Percentiles rank a stretch among this genome's conserved stretches.
phyloP scores from a whole-genome alignment of 1,139 yeast genomes.

The Candida labiduridarum region DNA sequence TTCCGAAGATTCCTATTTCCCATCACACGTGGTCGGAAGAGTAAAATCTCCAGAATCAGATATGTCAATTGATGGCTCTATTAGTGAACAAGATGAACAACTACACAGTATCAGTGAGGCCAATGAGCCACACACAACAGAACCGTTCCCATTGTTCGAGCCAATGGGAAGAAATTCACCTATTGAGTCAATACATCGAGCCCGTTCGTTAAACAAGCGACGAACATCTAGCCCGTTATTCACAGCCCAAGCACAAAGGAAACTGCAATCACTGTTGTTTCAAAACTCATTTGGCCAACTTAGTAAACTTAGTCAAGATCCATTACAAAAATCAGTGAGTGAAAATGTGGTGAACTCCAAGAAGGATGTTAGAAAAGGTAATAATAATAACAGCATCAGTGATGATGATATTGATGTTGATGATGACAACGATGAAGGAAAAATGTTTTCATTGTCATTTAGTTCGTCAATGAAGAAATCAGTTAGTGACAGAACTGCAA shows the following conservation, averaged over 20 bases:
- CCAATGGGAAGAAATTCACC: conserved; percentile 18
- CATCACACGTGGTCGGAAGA: conserved; percentile 21
- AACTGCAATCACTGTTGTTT: conserved; percentile 16
- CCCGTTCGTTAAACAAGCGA: conserved; percentile 34
- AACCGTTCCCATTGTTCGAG: conserved; percentile 13
- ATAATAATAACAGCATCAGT: conserved; percentile 4
- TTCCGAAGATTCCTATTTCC: conserved; percentile 36
- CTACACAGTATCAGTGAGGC: conserved; percentile 30
- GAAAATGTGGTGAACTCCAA: not conserved
- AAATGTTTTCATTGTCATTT: conserved; percentile 29
- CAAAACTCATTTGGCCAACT: conserved; percentile 5
- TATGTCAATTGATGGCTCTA: conserved; percentile 19
- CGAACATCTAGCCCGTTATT: conserved; percentile 19
- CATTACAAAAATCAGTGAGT: not conserved
- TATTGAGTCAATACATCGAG: conserved; percentile 25
- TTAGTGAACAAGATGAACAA: conserved; percentile 22
- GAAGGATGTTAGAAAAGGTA: conserved; percentile 8
- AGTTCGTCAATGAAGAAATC: conserved; percentile 14
- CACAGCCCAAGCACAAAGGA: conserved; percentile 15
- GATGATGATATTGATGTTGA: conserved; percentile 6
- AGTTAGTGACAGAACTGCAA: conserved; percentile 5
- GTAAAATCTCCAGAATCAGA: conserved; percentile 21
- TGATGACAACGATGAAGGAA: conserved; percentile 18
- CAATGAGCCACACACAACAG: conserved; percentile 8
- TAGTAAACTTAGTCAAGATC: conserved; percentile 1